These are phyloP conservation scores for Neurospora cerealis DNA, from an alignment of 495 filamentous ascomycete genomes.

Conservation along the genomic window DNA sequence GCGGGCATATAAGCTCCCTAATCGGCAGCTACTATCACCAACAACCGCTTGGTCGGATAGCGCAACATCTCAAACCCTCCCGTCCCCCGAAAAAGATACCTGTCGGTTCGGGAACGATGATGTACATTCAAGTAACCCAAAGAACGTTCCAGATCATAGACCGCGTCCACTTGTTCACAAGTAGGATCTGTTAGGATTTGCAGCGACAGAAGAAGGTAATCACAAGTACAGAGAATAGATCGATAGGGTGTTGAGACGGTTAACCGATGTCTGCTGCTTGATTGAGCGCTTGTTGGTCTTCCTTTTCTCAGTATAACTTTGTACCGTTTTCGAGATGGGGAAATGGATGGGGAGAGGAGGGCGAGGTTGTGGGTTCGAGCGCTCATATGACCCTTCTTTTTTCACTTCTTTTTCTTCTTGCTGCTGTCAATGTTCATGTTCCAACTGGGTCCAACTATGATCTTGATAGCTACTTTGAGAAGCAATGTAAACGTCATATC, in stretches of 20 bases:
- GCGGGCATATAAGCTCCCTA: not conserved
- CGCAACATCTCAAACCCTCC: not conserved
- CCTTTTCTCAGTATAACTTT: not conserved
- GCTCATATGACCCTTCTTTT: not conserved
- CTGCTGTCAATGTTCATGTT: not conserved
- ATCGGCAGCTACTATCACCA: not conserved
- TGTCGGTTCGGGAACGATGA: not conserved
- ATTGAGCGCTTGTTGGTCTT: not conserved
- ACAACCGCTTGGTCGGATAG: not conserved
- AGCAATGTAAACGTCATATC: not conserved
- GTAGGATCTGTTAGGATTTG: not conserved
- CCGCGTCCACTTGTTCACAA: not conserved
- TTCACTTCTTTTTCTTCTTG: not conserved
- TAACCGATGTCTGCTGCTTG: not conserved
- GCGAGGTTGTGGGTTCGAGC: not conserved
- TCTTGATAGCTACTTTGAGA: not conserved
- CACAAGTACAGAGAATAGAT: not conserved
- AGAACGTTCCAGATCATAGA: not conserved
- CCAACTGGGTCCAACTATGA: not conserved
- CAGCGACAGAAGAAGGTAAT: not conserved
- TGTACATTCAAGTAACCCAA: not conserved
- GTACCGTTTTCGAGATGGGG: not conserved
- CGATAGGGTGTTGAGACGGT: not conserved
- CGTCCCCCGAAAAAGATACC: not conserved
- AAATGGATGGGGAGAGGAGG: not conserved